Conservation (phyloP, 305 asterid genomes). For the Rubia peregrina region DNA sequence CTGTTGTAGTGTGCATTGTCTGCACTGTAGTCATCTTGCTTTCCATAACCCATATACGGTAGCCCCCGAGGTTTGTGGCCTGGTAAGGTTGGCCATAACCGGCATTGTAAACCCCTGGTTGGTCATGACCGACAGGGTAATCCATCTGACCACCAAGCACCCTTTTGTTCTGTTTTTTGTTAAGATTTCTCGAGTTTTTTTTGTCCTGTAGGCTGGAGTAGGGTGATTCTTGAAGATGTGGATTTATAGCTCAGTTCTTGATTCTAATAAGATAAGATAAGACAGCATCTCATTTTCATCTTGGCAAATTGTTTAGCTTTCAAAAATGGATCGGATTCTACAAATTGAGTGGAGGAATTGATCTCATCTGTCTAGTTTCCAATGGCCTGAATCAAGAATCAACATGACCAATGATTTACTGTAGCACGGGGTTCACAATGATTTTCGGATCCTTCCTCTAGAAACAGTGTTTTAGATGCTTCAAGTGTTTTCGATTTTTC, state of each 20-base stretch:
- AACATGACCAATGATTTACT: neutral
- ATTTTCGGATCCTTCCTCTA: neutral
- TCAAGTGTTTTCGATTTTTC: too few relatives aligned
- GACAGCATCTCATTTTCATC: constrained; percentile 20
- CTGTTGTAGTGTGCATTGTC: neutral
- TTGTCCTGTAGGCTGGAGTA: neutral
- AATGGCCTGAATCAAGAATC: too few relatives aligned
- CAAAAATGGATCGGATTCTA: neutral
- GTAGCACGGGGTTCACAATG: neutral
- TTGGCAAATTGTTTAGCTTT: neutral
- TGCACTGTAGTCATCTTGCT: constrained; percentile 4
- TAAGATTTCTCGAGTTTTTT: neutral
- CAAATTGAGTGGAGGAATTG: neutral
- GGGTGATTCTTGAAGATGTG: neutral
- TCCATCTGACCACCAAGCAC: constrained; percentile 11
- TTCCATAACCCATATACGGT: neutral
- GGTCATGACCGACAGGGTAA: neutral
- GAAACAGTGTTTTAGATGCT: neutral
- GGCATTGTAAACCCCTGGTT: neutral
- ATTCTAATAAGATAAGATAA: constrained; percentile 15
- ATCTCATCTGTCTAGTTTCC: neutral
- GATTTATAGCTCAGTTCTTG: constrained; percentile 13
- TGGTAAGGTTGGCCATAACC: neutral
- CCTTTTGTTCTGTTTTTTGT: neutral
- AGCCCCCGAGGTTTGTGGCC: neutral